A percentile compares a stretch with the other conserved stretches of the same genome.
Evolutionary conservation across 306 rosid species (phyloP).

Genomic region (Ceratonia siliqua): DNA sequence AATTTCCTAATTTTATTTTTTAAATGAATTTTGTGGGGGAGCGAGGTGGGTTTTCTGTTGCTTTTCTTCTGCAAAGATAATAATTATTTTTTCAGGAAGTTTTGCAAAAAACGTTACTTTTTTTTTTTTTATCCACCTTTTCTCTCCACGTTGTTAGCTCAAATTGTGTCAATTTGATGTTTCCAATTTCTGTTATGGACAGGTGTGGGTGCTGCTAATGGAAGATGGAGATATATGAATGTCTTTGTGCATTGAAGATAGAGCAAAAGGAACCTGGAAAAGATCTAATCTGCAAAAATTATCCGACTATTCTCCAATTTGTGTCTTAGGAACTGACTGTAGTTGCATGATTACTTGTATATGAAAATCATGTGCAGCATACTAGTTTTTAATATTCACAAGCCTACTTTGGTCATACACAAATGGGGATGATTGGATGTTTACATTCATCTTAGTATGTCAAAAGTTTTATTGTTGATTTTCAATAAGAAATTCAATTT

Average conservation of each 20-base stretch:
- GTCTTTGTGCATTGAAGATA: constrained; percentile 83
- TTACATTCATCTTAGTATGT: constrained; percentile 35
- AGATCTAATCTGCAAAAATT: constrained; percentile 49
- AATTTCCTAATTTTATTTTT: background rate
- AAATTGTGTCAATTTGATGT: constrained; percentile 77
- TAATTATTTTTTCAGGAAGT: background rate
- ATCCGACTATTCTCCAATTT: constrained; percentile 30
- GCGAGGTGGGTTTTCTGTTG: background rate
- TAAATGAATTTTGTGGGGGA: background rate
- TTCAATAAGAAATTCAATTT: constrained; percentile 31
- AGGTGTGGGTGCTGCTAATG: constrained; percentile 79
- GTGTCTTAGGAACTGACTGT: constrained; percentile 48
- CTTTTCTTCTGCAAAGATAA: constrained; percentile 1
- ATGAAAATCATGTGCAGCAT: constrained; percentile 36
- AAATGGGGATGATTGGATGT: constrained; percentile 20
- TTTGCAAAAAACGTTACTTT: background rate
- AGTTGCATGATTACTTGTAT: constrained; percentile 42
- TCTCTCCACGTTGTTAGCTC: constrained; percentile 39
- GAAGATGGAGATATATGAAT: constrained; percentile 76
- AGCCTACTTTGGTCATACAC: constrained; percentile 28
- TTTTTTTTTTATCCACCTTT: constrained; percentile 13
- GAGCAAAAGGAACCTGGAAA: constrained; percentile 53
- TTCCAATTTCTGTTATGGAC: constrained; percentile 71
- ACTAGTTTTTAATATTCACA: constrained; percentile 27
- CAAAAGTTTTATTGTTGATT: constrained; percentile 27